These are phyloP conservation scores for Rhodotorula sp. DNA, from an alignment of 1,284 basidiomycete species.

Conservation along the genomic window DNA sequence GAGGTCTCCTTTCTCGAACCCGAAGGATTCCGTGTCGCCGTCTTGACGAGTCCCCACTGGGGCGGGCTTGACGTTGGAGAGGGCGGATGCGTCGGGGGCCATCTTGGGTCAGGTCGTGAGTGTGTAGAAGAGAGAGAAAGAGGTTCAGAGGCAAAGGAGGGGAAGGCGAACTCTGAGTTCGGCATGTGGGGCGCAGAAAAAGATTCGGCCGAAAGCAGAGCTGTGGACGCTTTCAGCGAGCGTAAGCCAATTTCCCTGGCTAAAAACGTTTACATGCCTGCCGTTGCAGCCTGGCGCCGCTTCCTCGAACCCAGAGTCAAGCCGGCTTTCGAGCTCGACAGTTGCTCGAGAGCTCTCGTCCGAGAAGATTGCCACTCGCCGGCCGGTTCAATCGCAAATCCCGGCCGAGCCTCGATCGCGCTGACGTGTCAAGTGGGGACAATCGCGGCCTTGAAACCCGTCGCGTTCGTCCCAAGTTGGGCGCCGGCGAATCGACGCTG, in stretches of 20 bases:
- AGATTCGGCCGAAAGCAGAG: too few relatives aligned
- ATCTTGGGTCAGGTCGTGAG: not conserved
- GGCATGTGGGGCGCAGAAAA: not conserved
- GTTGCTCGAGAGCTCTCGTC: too few relatives aligned
- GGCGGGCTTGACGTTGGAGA: not conserved
- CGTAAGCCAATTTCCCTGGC: too few relatives aligned
- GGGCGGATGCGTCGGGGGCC: constrained; percentile 11
- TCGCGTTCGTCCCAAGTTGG: too few relatives aligned
- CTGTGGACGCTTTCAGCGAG: too few relatives aligned
- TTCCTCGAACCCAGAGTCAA: too few relatives aligned
- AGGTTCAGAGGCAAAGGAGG: not conserved
- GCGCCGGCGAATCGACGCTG: not conserved
- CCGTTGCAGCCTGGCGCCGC: too few relatives aligned
- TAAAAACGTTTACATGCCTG: too few relatives aligned
- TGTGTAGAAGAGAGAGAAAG: not conserved
- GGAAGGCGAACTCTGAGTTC: not conserved
- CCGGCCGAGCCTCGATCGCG: too few relatives aligned
- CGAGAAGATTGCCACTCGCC: not conserved
- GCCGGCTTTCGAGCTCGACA: not conserved
- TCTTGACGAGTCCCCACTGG: not conserved
- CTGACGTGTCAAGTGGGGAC: too few relatives aligned
- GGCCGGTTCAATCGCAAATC: not conserved
- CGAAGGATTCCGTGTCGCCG: not conserved
- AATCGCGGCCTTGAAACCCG: too few relatives aligned
- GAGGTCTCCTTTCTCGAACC: constrained; percentile 21